Evolutionary conservation across 2,329 filamentous ascomycete species (phyloP), one percentile per base, ranked within the genome.

Genomic region (Metarhizium brunneum): DNA sequence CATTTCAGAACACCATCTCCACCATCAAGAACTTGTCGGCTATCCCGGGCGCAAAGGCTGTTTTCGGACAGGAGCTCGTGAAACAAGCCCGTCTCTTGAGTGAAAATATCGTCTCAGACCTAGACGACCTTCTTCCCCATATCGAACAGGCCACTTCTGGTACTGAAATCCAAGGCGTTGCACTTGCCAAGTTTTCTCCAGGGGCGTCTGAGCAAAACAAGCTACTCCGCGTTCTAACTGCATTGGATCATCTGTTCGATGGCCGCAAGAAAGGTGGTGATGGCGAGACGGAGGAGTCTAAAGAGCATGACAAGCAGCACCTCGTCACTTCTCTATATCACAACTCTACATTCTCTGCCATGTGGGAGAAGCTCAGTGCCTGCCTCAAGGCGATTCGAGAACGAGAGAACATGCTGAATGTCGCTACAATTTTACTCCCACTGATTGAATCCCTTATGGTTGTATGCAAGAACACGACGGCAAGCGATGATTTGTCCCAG

Each of bases 11-110:
- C 70, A 97, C 94, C 0, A 82, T 99, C 54, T 94, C 92, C 16
- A 95, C 95, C n/a, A 96, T 99, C 76, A 97, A 96, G 75, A 96
- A 97, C 66, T 80, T 99, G 47, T 97, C 92, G 5, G 86, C 89
- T 43, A 94, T 99, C 58, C 91, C 92, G 16, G 90, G 88, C 13
- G 91, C 92, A 18, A 94, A 95, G 71, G 83, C 88, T 54, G 80
- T 90, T 11, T 97, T 99, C 68, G 94, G 94, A n/a, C 86, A 88
- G 62, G 92, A 99, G 71, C 80, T 99, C 52, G 89, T 96, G 57
- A 81, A 83, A 51, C 92, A 96, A 71, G 92, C 94, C 51, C 88
- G 92, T 64, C 77, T 84, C 52, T 76, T 99, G 32, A 95, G 90
- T 62, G 84, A 90, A 64, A 86, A 88, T 54, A 95, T 97, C 57